Conservation (phyloP, 371 early-diverging fungal genomes). For the Syncephalastrum contaminatum region DNA sequence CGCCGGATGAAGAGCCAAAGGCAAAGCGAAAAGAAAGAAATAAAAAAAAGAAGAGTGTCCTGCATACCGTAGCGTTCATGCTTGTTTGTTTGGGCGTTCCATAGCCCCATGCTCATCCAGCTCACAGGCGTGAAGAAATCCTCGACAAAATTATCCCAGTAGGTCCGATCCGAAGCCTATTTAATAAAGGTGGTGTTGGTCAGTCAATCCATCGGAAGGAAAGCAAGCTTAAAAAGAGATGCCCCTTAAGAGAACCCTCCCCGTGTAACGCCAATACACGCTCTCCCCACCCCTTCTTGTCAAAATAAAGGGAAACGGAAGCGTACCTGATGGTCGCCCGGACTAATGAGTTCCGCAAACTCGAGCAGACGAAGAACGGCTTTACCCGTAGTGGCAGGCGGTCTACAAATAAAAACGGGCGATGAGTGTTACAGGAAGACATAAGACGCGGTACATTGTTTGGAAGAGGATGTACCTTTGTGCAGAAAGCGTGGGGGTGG, state of each 20-base stretch:
- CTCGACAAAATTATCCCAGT: slow-evolving; percentile 9
- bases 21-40: background rate
- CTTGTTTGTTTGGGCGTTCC: slow-evolving; percentile 6
- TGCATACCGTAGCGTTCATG: slow-evolving; percentile 7
- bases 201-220: background rate
- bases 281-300: background rate
- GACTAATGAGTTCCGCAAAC: slow-evolving; percentile 10
- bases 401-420: background rate
- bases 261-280: slow-evolving; percentile 2
- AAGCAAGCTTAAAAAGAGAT: background rate
- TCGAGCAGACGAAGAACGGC: slow-evolving; percentile 10
- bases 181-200: no score
- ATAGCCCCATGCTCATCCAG: slow-evolving; percentile 5
- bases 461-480: background rate
- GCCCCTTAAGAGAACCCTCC: background rate
- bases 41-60: background rate
- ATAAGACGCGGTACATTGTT: no score
- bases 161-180: slow-evolving; percentile 4
- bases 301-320: slow-evolving; percentile 3
- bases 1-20: no score
- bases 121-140: slow-evolving; percentile 6
- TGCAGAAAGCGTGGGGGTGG: background rate
- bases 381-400: slow-evolving; percentile 1
- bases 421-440: no score
- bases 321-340: slow-evolving; percentile 10